Evolutionary conservation across 202 grass and related monocot genomes (phyloP), one percentile per base, ranked within the genome.

Genomic region (Panicum hallii): DNA sequence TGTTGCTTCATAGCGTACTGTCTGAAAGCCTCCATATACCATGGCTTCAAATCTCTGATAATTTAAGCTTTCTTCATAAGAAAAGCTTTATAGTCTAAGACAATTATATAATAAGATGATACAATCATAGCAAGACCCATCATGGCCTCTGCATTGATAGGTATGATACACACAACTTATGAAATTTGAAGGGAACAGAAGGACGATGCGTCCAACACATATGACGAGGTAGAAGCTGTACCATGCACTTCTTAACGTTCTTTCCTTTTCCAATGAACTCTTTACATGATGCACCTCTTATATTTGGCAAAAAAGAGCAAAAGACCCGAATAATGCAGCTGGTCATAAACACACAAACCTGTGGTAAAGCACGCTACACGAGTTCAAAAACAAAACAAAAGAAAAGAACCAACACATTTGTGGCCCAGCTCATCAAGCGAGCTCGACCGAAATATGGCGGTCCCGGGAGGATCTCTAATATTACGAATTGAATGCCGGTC

Each of bases 401-500:
- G n/a, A 15, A 17, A 20, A 23, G 41, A 68, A 43, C 11, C 19
- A 46, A 30, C n/a, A 34, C 75, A 49, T 16, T 66, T 12, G 15
- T 23, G 30, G n/a, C 19, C 82, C 61, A 67, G 12, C 23, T 84
- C 23, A n/a, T 46, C 11, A 34, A 84, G 4, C 48, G 6, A 15
- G 36, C 50, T 63, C 7, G 5, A 11, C 32, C 9, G 15, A 9
- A 16, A 12, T 23, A 68, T 48, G 11, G 70, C 48, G 78, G 78
- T 87, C 78, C 85, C 26, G 1, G 49, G 60, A 81, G 58, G 50
- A 87, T 75, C 78, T 17, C 28, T 50, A 69, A 60, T 60, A 75
- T 82, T 76, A 67, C 20, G 42, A 67, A 87, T 75, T 82, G 1
- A 80, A 75, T 75, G 64, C 9, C 1, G 13, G 17, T 28, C 40